These are phyloP conservation scores for Cystobasidium onofrii DNA, from an alignment of 768 basidiomycete genomes.

Conservation along the genomic window DNA sequence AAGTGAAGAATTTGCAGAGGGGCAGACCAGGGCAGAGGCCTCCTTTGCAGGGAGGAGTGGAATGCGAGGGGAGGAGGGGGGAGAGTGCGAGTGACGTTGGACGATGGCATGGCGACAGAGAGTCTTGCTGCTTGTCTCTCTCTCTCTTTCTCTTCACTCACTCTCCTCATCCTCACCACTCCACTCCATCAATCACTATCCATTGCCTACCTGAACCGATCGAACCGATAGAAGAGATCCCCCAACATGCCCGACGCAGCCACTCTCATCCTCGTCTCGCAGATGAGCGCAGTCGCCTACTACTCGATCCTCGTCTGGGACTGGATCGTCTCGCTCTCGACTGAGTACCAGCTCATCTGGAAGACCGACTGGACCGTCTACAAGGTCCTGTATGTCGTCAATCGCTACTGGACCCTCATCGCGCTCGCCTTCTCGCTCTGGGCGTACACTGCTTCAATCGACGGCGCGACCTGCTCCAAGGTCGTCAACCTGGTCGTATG, in stretches of 20 bases:
- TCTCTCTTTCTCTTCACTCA: not conserved
- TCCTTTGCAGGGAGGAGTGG: too few relatives aligned
- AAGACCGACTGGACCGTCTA: slow-evolving; percentile 11
- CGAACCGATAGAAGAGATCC: not conserved
- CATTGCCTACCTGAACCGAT: not conserved
- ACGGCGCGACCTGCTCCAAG: not conserved
- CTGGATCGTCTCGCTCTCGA: slow-evolving; percentile 11
- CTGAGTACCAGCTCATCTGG: slow-evolving; percentile 23
- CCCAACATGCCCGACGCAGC: not conserved
- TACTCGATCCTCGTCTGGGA: slow-evolving; percentile 25
- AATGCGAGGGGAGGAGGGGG: too few relatives aligned
- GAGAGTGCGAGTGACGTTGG: too few relatives aligned
- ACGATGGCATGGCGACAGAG: too few relatives aligned
- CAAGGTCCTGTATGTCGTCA: slow-evolving; percentile 17
- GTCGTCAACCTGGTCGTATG: not conserved
- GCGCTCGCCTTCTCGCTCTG: not conserved
- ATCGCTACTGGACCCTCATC: slow-evolving; percentile 10
- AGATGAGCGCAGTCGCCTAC: slow-evolving; percentile 20
- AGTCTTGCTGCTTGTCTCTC: not conserved
- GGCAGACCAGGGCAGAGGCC: too few relatives aligned
- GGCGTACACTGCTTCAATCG: not conserved
- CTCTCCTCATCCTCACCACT: not conserved
- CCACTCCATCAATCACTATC: not conserved
- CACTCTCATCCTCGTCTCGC: not conserved
- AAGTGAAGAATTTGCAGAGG: too few relatives aligned